Evolutionary conservation across 306 rosid species (phyloP).

Genomic region (Carpinus viminea): DNA sequence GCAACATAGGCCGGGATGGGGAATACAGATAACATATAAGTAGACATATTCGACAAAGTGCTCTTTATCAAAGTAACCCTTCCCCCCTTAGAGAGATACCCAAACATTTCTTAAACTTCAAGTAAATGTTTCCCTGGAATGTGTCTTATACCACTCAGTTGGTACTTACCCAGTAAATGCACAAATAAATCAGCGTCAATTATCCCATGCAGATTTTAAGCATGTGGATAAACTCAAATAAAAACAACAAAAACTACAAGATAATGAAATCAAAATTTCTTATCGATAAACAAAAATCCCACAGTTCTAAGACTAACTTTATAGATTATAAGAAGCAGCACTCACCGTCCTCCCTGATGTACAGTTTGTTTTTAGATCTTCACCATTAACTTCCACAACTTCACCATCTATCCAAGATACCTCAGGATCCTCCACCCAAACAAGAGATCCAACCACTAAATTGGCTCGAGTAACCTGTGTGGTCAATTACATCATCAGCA

Average conservation of each 20-base stretch:
- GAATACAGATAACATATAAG: too few species aligned
- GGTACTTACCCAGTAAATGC: not conserved
- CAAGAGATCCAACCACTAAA: conserved; percentile 58
- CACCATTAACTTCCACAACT: conserved; percentile 49
- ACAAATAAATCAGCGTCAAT: not conserved
- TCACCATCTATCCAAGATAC: conserved; percentile 86
- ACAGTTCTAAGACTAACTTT: not conserved
- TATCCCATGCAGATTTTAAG: not conserved
- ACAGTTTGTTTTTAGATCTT: conserved; percentile 44
- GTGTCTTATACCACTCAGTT: not conserved
- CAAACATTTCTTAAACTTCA: not conserved
- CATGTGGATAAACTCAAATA: not conserved
- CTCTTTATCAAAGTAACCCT: too few species aligned
- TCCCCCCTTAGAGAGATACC: too few species aligned
- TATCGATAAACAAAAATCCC: not conserved
- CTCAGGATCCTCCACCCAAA: conserved; percentile 81
- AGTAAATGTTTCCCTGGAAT: not conserved
- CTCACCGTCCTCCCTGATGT: conserved; percentile 67
- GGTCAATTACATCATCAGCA: conserved; percentile 32
- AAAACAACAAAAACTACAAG: not conserved
- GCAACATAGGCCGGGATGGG: too few species aligned
- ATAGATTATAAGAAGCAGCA: conserved; percentile 19
- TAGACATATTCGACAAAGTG: too few species aligned
- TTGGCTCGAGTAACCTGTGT: conserved; percentile 60
- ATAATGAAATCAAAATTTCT: not conserved